Evolutionary conservation across 1,284 basidiomycete species (phyloP), one percentile per base, ranked within the genome.

Genomic region (Cryptococcus sp.): DNA sequence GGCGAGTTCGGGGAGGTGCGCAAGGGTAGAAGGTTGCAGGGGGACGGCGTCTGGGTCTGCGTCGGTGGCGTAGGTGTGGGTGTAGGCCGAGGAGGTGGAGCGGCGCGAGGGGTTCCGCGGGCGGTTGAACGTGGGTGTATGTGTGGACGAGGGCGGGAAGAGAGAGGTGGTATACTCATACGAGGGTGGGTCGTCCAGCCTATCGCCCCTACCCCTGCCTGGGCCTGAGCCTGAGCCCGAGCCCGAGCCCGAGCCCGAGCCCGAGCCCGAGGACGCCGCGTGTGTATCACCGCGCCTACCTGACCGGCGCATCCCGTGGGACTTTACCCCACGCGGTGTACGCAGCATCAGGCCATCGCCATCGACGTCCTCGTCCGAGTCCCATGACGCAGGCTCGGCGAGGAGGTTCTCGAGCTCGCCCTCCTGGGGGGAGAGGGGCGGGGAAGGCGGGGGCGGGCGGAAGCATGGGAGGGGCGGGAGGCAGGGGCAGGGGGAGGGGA

Each of bases 341-440:
- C 44, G 20, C 44, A 45, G 24, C 44, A 45, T 45, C 44, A 4
- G 11, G 5, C 3, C n/a, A 18, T 45, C n/a, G 21, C 24, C 44
- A 3, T 23, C 21, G n/a, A 5, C 6, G 44, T 45, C 44, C 3
- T 21, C 44, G 24, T 45, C n/a, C 20, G 20, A 20, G 24, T 24
- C 44, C 13, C 44, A 20, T 23, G 4, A 28, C 20, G 33, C 28
- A 24, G 46, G 33, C 15, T 39, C 52, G 18, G 16, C 5, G 8
- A 54, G 18, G 21, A 54, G 38, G n/a, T 46, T 46, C 15, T 54
- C 46, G 16, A 54, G 53, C 38, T 54, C 53, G 15, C 50, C 50
- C 28, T 56, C 50, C 23, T 56, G 55, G 18, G 55, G 42, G n/a
- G 45, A 52, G 20, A 52, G 50, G 3, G 55, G n/a, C 18, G 55